Conservation (phyloP, 495 filamentous ascomycete species). For the Jackrogersella multiformis region DNA sequence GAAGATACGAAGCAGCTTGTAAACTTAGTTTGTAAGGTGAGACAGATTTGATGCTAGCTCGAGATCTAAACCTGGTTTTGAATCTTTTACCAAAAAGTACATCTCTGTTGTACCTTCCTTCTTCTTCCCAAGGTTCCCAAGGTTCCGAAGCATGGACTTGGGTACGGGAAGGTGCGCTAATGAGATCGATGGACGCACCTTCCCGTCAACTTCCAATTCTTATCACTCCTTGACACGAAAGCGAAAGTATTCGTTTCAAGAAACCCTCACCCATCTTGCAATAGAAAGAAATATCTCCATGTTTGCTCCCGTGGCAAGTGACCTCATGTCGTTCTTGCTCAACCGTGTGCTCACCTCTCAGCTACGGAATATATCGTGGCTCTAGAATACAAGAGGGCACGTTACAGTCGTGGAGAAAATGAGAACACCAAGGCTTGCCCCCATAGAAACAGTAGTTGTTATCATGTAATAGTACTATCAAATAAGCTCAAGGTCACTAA, state of each 20-base stretch:
- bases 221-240: background rate
- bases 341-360: background rate
- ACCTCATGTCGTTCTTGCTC: constrained; percentile 1
- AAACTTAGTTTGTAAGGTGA: constrained; percentile 40
- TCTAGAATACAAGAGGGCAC: background rate
- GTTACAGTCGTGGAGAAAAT: background rate
- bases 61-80: constrained; percentile 23
- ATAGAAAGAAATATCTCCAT: background rate
- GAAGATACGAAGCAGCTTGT: constrained; percentile 15
- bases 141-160: no score
- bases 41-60: constrained; percentile 26
- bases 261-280: background rate
- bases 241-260: constrained; percentile 8
- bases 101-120: constrained; percentile 21
- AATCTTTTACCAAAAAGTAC: background rate
- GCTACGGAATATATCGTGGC: background rate
- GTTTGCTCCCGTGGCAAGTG: constrained; percentile 7
- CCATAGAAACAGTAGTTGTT: background rate
- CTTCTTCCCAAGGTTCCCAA: constrained; percentile 15
- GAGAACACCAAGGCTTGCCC: background rate
- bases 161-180: constrained; percentile 32
- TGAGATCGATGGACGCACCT: constrained; percentile 33
- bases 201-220: constrained; percentile 18
- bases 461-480: background rate
- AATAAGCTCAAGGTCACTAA: background rate